Conservation (phyloP, 768 basidiomycete genomes). For the Leccinum truebloodii region DNA sequence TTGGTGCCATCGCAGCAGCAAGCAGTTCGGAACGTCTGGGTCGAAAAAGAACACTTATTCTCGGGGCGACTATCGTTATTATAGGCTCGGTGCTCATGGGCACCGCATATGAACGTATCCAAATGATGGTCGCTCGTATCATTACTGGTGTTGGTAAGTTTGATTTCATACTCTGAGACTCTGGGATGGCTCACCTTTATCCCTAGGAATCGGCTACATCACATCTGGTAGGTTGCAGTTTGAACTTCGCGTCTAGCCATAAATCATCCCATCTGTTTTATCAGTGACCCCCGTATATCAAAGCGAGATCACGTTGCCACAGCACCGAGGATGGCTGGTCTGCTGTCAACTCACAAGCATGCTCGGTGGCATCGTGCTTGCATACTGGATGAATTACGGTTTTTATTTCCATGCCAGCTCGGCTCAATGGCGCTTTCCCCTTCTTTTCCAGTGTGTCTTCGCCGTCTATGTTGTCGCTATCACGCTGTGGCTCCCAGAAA, state of each 20-base stretch:
- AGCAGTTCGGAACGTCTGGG: constrained; percentile 15
- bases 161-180: background rate
- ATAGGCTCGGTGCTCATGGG: constrained; percentile 17
- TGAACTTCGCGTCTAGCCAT: background rate
- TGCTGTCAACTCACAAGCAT: constrained; percentile 18
- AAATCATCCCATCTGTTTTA: background rate
- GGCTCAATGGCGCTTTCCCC: constrained; percentile 14
- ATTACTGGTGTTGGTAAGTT: constrained; percentile 9
- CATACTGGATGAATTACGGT: constrained; percentile 18
- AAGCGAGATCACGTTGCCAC: constrained; percentile 13
- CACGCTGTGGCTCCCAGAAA: constrained; percentile 10
- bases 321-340: constrained; percentile 17
- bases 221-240: constrained; percentile 7
- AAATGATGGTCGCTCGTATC: constrained; percentile 17
- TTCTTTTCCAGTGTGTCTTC: constrained; percentile 10
- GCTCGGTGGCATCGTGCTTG: constrained; percentile 15
- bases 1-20: constrained; percentile 17
- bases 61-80: constrained; percentile 10
- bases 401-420: constrained; percentile 15
- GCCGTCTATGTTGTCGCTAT: constrained; percentile 8
- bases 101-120: constrained; percentile 10
- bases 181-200: background rate
- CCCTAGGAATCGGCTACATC: constrained; percentile 15
- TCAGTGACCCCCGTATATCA: constrained; percentile 16
- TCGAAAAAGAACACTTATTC: constrained; percentile 13